Base-by-base conservation (phyloP, 495 filamentous ascomycete species). In the Xylaria acuta region DNA sequence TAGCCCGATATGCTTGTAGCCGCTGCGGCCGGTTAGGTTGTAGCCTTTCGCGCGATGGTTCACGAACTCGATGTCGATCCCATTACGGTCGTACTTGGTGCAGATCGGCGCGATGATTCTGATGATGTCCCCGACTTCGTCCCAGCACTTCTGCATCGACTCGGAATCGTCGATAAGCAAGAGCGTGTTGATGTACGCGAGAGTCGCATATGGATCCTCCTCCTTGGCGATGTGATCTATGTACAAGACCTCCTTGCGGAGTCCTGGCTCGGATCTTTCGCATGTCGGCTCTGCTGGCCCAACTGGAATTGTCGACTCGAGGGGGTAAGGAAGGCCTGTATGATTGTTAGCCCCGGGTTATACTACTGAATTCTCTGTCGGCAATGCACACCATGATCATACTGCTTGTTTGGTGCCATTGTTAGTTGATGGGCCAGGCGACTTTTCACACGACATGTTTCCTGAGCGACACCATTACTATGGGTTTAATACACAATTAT, bases 81-180 rank as follows among this genome's bases (percentile, higher is more conserved):
- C 94, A 79, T 97, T 90, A 9, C 75, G 72, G 79, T 96, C 93
- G 80, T 92, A 88, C 62, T 85, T 78, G 1, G 90, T 92, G 80
- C 93, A 94, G 78, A 97, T 92, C 2, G 91, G 91, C 0, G 92
- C 87, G 77, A 96, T 93, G 58, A 87, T 86, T 27, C 88, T 83
- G 27, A 97, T 87, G 27, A 93, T 90, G 34, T 84, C 79, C 53
- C 86, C 82, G 18, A 92, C 91, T 78, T 94, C 90, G 20, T 82
- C 79, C 94, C 94, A 97, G 64, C 86, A 87, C 70, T 89, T 88
- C 18, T 84, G 82, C 94, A 97, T 97, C 76, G 88, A 91, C n/a
- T 88, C 89, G 41, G 91, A 93, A 83, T 97, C 94, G 76, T 97
- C 94, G 79, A 97, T 92, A 0, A 97, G 81, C 81, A 97, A 92